Base-by-base conservation (phyloP, 1,284 basidiomycete genomes). In the Ustilago shanxiensis region DNA sequence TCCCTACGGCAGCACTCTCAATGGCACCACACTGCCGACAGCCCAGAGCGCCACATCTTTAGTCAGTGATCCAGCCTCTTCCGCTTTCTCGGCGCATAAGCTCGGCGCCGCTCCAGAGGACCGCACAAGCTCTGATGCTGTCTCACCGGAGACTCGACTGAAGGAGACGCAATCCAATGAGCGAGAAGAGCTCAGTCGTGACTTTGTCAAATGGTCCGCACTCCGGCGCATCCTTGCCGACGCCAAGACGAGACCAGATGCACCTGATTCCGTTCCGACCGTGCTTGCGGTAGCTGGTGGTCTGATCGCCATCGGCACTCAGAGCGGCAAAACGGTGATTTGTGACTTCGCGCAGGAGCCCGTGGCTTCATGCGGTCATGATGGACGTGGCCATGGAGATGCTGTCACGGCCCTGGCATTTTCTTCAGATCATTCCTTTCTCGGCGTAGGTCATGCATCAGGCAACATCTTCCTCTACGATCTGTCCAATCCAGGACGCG, bases 381-480 rank as follows among this genome's bases (percentile, higher is more conserved):
- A 76, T 18, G 73, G 52, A 26, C 65, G 61, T 33, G 58, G 57
- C 14, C 64, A 71, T 24, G 68, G 73, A 2, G 73, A 95, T 16
- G 87, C 93, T n/a, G 94, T 97, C 18, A 97, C 94, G 7, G 92
- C 95, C 0, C 87, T 99, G 5, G 92, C 94, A 2, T 88, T 99
- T 56, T 98, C 95, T 3, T 91, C 93, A 75, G 97, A 99, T 83
- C 93, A 95, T 80, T 96, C 95, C 0, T 98, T 91, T 85, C 88
- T 98, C 54, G 96, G 93, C 0, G 92, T 93, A 1, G 97, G 97
- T 0, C 94, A 98, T 86, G 89, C 91, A 0, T 90, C 89, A 2
- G 97, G 97, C 1, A 90, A 94, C 79, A 91, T 99, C 47, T 92
- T 93, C 79, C 89, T 99, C 0, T 99, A 93, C 85, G 92, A 98